Percentiles rank a stretch among this genome's conserved stretches.
Conservation (phyloP, 2,329 filamentous ascomycete species). For the Claviceps purpurea region DNA sequence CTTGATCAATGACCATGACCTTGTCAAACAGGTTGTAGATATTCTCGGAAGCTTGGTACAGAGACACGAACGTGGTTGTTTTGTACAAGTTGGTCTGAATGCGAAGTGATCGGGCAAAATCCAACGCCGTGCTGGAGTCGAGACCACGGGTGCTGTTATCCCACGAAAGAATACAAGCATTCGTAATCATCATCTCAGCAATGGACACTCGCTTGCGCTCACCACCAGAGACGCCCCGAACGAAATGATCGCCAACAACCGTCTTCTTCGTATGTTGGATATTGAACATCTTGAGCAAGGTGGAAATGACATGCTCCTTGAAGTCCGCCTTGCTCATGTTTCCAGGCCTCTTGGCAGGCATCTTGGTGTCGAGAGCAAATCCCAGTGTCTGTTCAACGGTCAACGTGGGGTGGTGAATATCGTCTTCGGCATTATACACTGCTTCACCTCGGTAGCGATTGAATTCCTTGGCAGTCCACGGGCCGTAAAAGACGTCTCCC, state of each 20-base stretch:
- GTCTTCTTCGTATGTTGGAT: constrained; percentile 82
- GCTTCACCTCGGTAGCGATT: constrained; percentile 67
- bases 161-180: constrained; percentile 60
- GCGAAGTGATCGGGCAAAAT: constrained; percentile 56
- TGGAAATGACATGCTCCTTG: constrained; percentile 60
- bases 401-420: constrained; percentile 72
- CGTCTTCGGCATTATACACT: constrained; percentile 69
- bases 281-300: constrained; percentile 82
- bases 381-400: constrained; percentile 78
- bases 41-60: constrained; percentile 76
- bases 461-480: constrained; percentile 58
- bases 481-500: constrained; percentile 67
- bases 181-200: constrained; percentile 69
- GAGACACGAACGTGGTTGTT: constrained; percentile 70
- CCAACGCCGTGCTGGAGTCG: constrained; percentile 53
- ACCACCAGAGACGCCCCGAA: constrained; percentile 67
- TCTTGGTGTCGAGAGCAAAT: constrained; percentile 76
- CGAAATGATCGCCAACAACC: constrained; percentile 68
- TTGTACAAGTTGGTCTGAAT: constrained; percentile 75
- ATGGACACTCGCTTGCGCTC: constrained; percentile 73
- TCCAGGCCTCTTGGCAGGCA: constrained; percentile 64
- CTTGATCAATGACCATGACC: constrained; percentile 66
- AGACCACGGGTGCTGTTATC: constrained; percentile 61
- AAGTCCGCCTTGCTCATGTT: constrained; percentile 62
- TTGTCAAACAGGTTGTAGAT: constrained; percentile 75